Conservation (phyloP, 2,329 filamentous ascomycete genomes). For the Curvularia hawaiiensis region DNA sequence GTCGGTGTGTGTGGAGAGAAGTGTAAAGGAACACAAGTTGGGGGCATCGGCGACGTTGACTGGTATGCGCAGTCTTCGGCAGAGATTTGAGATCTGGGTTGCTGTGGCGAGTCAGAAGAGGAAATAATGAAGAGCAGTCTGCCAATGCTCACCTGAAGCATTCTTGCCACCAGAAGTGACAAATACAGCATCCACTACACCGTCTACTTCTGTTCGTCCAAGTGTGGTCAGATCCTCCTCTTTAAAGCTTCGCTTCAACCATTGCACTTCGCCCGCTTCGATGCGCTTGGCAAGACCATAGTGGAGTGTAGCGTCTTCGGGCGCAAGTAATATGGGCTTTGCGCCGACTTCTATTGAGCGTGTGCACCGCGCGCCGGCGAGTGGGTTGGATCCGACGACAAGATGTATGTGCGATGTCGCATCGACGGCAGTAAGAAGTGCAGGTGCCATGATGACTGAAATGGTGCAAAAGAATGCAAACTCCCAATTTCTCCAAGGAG, state of each 20-base stretch:
- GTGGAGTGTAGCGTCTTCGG: slow-evolving; percentile 65
- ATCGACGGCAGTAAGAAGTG: slow-evolving; percentile 75
- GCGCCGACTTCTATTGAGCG: slow-evolving; percentile 85
- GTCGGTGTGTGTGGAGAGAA: slow-evolving; percentile 87
- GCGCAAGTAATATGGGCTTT: slow-evolving; percentile 76
- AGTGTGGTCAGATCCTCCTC: slow-evolving; percentile 74
- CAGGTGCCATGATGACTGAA: slow-evolving; percentile 49
- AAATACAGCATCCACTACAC: slow-evolving; percentile 90
- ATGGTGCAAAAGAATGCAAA: not conserved
- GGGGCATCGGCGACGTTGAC: slow-evolving; percentile 92
- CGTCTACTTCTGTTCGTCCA: slow-evolving; percentile 78
- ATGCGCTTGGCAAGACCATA: slow-evolving; percentile 67
- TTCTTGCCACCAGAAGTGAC: slow-evolving; percentile 67
- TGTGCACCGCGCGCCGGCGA: slow-evolving; percentile 82
- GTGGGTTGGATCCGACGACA: slow-evolving; percentile 81
- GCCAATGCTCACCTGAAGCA: slow-evolving; percentile 50
- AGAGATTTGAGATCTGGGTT: slow-evolving; percentile 73
- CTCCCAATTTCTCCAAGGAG: slow-evolving; percentile 3
- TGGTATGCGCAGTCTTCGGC: slow-evolving; percentile 80
- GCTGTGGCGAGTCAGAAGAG: slow-evolving; percentile 51
- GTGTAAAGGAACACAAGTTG: slow-evolving; percentile 83
- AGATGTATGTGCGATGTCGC: slow-evolving; percentile 76
- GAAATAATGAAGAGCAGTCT: not conserved
- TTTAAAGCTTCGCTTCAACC: slow-evolving; percentile 69
- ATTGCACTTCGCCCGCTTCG: slow-evolving; percentile 68